Evolutionary conservation across 2,329 filamentous ascomycete species (phyloP), one percentile per base, ranked within the genome.

Genomic region (Amylocarpus encephaloides): DNA sequence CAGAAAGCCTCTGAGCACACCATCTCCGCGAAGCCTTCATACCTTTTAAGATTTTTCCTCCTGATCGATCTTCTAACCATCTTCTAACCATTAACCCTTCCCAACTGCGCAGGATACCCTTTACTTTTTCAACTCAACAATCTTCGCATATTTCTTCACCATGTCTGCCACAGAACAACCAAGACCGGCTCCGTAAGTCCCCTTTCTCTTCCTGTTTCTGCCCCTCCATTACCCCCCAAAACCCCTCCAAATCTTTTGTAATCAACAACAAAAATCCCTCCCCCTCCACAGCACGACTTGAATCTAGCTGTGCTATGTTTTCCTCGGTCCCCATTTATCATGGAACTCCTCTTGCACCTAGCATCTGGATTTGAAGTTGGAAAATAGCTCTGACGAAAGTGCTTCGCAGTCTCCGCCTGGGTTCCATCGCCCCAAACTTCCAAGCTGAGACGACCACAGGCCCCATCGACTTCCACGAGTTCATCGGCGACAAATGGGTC

Each of bases 391-490:
- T 29, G 16, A 43, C 11, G 11, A 11, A 11, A 43, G 18, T 36
- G 9, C 46, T 15, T 59, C 12, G 6, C 15, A 80, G 78, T 57
- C 78, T 86, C 64, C 82, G 83, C 61, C 74, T 86, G 64, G 83
- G 83, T 69, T 74, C 73, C 59, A 70, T 73, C 50, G 87, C 88
- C 60, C 87, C 87, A 64, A 90, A 91, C 77, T 93, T 93, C 78
- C 72, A 86, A 72, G 87, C 86, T 64, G 82, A 91, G 59, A 91
- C 86, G 56, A 92, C 87, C 52, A 74, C 79, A 61, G 85, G 87
- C 63, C 78, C 82, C 57, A 88, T 92, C 64, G 82, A 88, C 72
- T 90, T 92, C 75, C 86, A 91, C 71, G 77, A 89, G 69, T 91
- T 86, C 73, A 79, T 91, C 58, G 84, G 82, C 65, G 76, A 85